These are phyloP conservation scores for Dryadomyces quercivorus DNA, from an alignment of 2,329 filamentous ascomycete species.

Conservation along the genomic window DNA sequence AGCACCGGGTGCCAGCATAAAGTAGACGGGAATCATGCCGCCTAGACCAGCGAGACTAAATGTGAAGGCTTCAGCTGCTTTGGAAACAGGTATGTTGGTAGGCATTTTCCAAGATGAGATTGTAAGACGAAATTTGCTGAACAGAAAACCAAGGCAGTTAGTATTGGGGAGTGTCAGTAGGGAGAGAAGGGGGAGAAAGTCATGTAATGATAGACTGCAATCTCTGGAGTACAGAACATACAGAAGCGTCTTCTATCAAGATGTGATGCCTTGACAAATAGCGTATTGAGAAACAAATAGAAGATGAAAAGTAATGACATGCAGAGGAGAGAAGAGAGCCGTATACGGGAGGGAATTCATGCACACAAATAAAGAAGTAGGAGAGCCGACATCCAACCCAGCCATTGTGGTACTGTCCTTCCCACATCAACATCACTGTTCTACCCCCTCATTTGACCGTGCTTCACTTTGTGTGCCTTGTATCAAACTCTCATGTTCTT, in stretches of 20 bases:
- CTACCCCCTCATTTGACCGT: too few species aligned
- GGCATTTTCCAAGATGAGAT: slow-evolving; percentile 25
- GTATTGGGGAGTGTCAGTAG: neutral
- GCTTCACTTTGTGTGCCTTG: too few species aligned
- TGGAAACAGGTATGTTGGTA: slow-evolving; percentile 36
- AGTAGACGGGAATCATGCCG: slow-evolving; percentile 43
- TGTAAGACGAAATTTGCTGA: neutral
- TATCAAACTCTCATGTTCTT: too few species aligned
- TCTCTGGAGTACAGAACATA: too few species aligned
- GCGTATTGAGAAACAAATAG: neutral
- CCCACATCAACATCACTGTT: too few species aligned
- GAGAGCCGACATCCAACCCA: neutral
- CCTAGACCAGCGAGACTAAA: slow-evolving; percentile 41
- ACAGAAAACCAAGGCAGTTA: neutral
- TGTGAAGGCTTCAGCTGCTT: slow-evolving; percentile 35
- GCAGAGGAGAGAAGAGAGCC: neutral
- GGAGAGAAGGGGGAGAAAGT: neutral
- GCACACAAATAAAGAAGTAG: neutral
- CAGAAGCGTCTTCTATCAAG: too few species aligned
- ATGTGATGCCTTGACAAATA: too few species aligned
- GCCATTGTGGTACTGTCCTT: neutral
- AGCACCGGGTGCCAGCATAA: slow-evolving; percentile 39
- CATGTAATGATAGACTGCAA: neutral
- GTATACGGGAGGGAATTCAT: neutral
- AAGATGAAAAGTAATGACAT: neutral